A percentile compares a stretch with the other conserved stretches of the same genome.
Conservation (phyloP, 257 asterid species). For the Solanum lycopersicoides region DNA sequence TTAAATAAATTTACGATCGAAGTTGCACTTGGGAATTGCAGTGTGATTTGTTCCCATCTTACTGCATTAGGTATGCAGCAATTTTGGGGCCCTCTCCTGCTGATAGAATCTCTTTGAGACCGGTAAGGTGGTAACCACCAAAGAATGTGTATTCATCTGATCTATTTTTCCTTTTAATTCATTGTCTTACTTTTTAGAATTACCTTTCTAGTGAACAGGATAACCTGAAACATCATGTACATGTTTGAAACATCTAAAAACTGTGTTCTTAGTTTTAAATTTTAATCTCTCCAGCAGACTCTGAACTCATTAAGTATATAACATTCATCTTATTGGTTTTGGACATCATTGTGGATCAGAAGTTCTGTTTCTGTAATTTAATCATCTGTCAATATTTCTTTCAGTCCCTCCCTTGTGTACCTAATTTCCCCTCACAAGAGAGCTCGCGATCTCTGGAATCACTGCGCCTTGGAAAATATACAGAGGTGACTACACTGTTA, state of each 20-base stretch:
- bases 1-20: background rate
- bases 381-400: slow-evolving; percentile 2
- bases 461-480: slow-evolving; percentile 69
- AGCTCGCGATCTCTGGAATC: slow-evolving; percentile 36
- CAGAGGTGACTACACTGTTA: slow-evolving; percentile 48
- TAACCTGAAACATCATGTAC: background rate
- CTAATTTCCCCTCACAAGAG: slow-evolving; percentile 48
- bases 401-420: slow-evolving; percentile 80
- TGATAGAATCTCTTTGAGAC: slow-evolving; percentile 53
- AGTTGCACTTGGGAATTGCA: background rate
- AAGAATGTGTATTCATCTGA: background rate
- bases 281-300: background rate
- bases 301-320: background rate
- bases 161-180: background rate
- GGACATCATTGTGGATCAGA: background rate
- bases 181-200: background rate
- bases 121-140: slow-evolving; percentile 35
- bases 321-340: background rate
- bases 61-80: slow-evolving; percentile 73
- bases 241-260: background rate
- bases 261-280: background rate
- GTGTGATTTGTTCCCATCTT: background rate
- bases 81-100: slow-evolving; percentile 77
- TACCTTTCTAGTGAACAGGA: background rate
- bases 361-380: background rate